Evolutionary conservation across 768 basidiomycete genomes (phyloP), one percentile per base, ranked within the genome.

Genomic region (Ramaria sp.): DNA sequence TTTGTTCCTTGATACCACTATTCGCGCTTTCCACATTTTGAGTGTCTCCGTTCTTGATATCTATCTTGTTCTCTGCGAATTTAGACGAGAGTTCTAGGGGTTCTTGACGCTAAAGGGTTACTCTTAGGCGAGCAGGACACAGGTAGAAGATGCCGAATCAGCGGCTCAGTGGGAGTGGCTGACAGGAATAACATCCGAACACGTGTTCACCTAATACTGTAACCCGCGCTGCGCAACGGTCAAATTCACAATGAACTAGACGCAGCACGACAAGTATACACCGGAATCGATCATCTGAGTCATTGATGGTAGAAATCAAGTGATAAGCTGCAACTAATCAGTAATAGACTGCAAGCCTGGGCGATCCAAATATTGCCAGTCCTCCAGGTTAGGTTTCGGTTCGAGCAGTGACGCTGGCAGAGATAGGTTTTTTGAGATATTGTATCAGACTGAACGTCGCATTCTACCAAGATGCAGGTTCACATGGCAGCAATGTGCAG

Each of bases 331-430:
- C 41, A 22, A 38, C 39, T 25, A 22, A 39, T 20, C 49, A 3
- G 20, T 61, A 12, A 24, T 28, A 30, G 28, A 34, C 38, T 12
- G 15, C 43, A 91, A 71, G 68, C 96, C 93, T 6, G 93, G 88
- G 61, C 91, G 76, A 68, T 95, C 92, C 45, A 91, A 74, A 61
- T 92, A 94, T 60, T 90, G 84, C 89, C 89, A 96, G 71, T 93
- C 96, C 70, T 97, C 94, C 49, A 97, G 77, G 69, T 97, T 97
- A 5, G 94, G 94, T 60, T 94, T 77, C 3, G 94, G 94, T 65
- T 96, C 94, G 41, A 97, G 77, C 48, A 97, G 69, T 42, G 91
- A 94, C 15, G 94, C 93, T 2, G 94, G 94, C 38, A 97, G 71
- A 0, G 93, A 96, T 28, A 97, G 71, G 47, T 93, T 79, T 93